phyloP scores from a whole-genome alignment of 2,329 filamentous ascomycete species.

The Waltergamsia citrina region DNA sequence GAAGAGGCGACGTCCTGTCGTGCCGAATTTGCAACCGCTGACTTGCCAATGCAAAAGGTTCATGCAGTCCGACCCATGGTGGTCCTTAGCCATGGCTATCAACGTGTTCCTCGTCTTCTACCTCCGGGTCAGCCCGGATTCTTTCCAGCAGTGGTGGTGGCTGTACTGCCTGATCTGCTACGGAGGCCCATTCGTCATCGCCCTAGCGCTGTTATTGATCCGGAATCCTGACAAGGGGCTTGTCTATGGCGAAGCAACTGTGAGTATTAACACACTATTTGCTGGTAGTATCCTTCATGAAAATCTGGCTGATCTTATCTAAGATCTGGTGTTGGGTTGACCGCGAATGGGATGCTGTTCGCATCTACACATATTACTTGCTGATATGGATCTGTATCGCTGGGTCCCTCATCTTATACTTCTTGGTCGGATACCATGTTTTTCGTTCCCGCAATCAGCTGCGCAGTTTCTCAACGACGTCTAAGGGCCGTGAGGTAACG shows the following conservation, averaged over 20 bases:
- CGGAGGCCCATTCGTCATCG: slow-evolving; percentile 59
- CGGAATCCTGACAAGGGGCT: slow-evolving; percentile 22
- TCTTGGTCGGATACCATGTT: slow-evolving; percentile 48
- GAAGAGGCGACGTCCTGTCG: neutral
- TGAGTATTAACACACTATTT: slow-evolving; percentile 19
- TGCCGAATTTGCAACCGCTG: neutral
- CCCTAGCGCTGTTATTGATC: slow-evolving; percentile 55
- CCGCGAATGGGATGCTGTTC: slow-evolving; percentile 41
- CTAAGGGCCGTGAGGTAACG: slow-evolving; percentile 16
- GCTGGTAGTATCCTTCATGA: neutral
- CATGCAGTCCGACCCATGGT: slow-evolving; percentile 67
- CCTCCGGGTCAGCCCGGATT: slow-evolving; percentile 49
- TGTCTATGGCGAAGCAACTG: slow-evolving; percentile 48
- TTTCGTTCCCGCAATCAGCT: slow-evolving; percentile 48
- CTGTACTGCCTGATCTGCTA: slow-evolving; percentile 64
- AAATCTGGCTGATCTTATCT: neutral
- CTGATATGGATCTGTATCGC: slow-evolving; percentile 52
- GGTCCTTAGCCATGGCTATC: slow-evolving; percentile 73
- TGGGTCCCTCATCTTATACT: slow-evolving; percentile 44
- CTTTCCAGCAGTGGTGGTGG: slow-evolving; percentile 64
- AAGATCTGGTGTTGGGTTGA: slow-evolving; percentile 57
- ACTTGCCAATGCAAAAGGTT: slow-evolving; percentile 42
- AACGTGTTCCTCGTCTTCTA: slow-evolving; percentile 69
- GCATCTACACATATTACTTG: slow-evolving; percentile 53
- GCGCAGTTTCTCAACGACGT: slow-evolving; percentile 38